phyloP scores from a whole-genome alignment of 2,329 filamentous ascomycete species.

The Claviceps africana region DNA sequence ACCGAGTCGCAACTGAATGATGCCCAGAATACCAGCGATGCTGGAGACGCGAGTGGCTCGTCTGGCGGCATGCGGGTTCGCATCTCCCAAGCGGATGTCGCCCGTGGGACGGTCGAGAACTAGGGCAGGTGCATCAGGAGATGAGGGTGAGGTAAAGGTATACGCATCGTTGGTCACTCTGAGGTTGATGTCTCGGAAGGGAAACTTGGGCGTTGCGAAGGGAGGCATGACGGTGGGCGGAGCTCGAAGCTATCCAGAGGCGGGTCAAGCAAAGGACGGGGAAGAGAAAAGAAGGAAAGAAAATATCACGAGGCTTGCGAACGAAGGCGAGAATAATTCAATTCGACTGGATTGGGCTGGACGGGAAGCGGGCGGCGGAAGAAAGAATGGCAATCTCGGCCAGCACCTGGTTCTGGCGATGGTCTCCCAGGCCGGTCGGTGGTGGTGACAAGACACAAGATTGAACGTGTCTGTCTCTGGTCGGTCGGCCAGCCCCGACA shows the following conservation, averaged over 20 bases:
- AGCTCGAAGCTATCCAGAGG: slow-evolving; percentile 1
- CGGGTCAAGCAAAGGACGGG: not conserved
- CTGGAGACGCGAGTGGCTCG: slow-evolving; percentile 65
- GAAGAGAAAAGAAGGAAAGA: not conserved
- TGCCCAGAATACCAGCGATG: slow-evolving; percentile 85
- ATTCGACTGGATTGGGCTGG: not conserved
- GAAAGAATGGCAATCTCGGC: not conserved
- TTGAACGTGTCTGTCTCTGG: not conserved
- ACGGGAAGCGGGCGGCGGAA: not conserved
- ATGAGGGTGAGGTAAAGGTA: slow-evolving; percentile 91
- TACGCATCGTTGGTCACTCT: slow-evolving; percentile 86
- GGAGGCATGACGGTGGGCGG: slow-evolving; percentile 21
- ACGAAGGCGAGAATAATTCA: not conserved
- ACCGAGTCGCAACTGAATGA: slow-evolving; percentile 89
- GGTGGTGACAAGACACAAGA: not conserved
- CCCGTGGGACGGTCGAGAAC: slow-evolving; percentile 86
- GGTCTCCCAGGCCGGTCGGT: not conserved
- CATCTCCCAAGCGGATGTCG: slow-evolving; percentile 74
- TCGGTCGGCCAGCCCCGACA: not conserved
- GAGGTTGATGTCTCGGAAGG: slow-evolving; percentile 94
- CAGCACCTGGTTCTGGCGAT: not conserved
- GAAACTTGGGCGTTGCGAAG: slow-evolving; percentile 31
- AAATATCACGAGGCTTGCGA: not conserved
- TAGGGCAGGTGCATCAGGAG: slow-evolving; percentile 73
- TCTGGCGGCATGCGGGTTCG: slow-evolving; percentile 59